These are phyloP conservation scores for Rubus idaeus DNA, from an alignment of 306 rosid genomes.

Conservation along the genomic window DNA sequence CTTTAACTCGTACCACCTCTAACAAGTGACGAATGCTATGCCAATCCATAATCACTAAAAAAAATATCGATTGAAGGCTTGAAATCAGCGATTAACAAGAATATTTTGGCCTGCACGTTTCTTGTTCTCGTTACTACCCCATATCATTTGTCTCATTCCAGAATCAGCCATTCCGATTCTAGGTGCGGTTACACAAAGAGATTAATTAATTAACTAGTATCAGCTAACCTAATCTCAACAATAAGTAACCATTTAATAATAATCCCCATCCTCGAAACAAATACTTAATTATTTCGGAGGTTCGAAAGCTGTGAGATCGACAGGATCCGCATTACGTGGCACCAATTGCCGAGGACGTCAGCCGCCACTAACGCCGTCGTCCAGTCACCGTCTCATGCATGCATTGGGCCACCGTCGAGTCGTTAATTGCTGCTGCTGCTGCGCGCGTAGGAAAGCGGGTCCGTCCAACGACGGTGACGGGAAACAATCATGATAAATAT, in stretches of 20 bases:
- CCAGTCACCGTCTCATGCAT: slow-evolving; percentile 22
- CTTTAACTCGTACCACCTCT: too few relatives aligned
- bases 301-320: slow-evolving; percentile 36
- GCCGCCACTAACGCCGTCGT: slow-evolving; percentile 39
- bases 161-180: not conserved
- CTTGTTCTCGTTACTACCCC: not conserved
- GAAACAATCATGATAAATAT: not conserved
- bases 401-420: not conserved
- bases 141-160: slow-evolving; percentile 27
- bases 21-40: too few relatives aligned
- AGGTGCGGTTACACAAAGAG: not conserved
- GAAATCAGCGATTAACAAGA: not conserved
- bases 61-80: too few relatives aligned
- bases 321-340: slow-evolving; percentile 64
- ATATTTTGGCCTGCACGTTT: slow-evolving; percentile 24
- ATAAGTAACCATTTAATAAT: not conserved
- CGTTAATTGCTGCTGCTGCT: not conserved
- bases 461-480: slow-evolving; percentile 20
- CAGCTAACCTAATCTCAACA: not conserved
- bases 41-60: too few relatives aligned
- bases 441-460: not conserved
- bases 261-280: not conserved
- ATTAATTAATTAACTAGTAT: not conserved
- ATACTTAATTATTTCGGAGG: slow-evolving; percentile 33
- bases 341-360: slow-evolving; percentile 18